Conservation (phyloP, 1,284 basidiomycete genomes). For the Amylostereum areolatum region DNA sequence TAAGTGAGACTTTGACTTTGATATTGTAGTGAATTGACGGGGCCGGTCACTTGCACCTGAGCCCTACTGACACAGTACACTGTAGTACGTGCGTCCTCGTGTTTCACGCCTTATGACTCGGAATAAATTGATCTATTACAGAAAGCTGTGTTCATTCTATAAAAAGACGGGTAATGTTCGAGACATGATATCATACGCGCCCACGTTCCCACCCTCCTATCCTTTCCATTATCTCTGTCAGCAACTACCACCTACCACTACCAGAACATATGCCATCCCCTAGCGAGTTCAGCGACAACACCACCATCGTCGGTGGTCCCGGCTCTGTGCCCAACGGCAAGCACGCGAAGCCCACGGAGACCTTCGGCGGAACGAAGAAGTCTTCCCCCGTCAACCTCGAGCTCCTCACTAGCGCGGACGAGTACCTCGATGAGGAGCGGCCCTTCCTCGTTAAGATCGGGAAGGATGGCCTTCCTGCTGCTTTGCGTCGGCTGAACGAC, state of each 20-base stretch:
- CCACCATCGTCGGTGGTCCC: neutral
- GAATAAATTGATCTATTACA: too few species aligned
- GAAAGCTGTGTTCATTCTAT: too few species aligned
- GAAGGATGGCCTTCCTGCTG: slow-evolving; percentile 55
- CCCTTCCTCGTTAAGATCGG: slow-evolving; percentile 66
- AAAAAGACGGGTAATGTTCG: too few species aligned
- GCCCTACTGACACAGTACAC: too few species aligned
- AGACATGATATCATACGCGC: too few species aligned
- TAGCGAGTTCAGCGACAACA: neutral
- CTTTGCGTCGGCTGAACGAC: slow-evolving; percentile 57
- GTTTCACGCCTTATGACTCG: too few species aligned
- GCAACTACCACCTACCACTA: neutral
- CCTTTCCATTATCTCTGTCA: too few species aligned
- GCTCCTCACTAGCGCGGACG: slow-evolving; percentile 11
- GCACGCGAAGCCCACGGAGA: neutral
- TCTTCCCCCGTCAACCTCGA: neutral
- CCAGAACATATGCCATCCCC: neutral
- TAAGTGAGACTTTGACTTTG: too few species aligned
- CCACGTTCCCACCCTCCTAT: too few species aligned
- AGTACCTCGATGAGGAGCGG: slow-evolving; percentile 38
- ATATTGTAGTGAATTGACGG: too few species aligned
- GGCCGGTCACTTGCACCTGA: too few species aligned
- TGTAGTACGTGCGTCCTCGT: too few species aligned
- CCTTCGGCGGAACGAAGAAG: neutral
- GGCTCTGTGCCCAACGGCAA: neutral